Evolutionary conservation across 192 early-diverging fungal species (phyloP), one percentile per base, ranked within the genome.

Genomic region (Coemansia sp.): DNA sequence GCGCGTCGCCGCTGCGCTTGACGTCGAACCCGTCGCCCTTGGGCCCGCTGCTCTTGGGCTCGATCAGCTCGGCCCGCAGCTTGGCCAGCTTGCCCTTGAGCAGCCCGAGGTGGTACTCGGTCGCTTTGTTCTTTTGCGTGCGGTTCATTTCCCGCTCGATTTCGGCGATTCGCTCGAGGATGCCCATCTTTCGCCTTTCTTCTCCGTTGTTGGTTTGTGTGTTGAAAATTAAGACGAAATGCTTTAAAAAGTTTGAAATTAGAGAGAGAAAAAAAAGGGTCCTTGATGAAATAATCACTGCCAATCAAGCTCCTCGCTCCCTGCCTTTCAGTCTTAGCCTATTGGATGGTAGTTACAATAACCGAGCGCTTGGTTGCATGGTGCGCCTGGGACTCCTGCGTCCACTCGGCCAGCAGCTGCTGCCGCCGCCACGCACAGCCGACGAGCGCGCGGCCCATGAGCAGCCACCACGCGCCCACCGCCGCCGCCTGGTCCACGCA

Each of bases 71-170:
- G 12, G 84, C 83, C 28, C 91, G 80, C 52, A 86, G 86, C 61
- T 80, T 83, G 52, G 90, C 89, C 53, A 99, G 81, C 74, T 99
- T 99, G 48, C 94, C 97, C 81, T 99, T 97, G 57, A 99, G 80
- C 46, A 97, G 81, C 66, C 95, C 97, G 63, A 97, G 82, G 77
- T 99, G 97, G 83, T 97, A 93, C 73, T 97, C 95, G 55, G 97
- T 93, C 25, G 90, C 90, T 82, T 99, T 99, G 85, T 99, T 99
- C 83, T 97, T 97, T 76, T 99, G 95, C 29, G 95, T 98, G 60
- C 92, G 85, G 44, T 67, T 80, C 68, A 96, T 93, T 81, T 94
- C 91, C 52, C 64, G 81, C 74, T 92, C 90, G 62, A 94, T 93
- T 66, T 92, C 92, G 22, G 81, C 78, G 62, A 94, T 94, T 78